phyloP scores from a whole-genome alignment of 2,329 filamentous ascomycete species.

The Stemphylium vesicarium region DNA sequence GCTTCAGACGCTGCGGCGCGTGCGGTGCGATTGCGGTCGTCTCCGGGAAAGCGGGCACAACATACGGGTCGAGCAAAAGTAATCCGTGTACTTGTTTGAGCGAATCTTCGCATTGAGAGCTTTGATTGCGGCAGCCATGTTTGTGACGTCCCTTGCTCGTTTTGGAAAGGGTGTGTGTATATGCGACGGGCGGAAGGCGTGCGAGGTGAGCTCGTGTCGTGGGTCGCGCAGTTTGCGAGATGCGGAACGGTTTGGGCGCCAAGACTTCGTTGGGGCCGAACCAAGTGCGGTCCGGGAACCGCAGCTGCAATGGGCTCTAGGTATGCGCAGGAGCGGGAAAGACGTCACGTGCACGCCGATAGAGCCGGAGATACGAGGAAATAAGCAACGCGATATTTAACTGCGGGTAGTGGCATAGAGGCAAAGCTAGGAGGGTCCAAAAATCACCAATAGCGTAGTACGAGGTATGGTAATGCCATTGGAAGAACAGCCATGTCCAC shows the following conservation, averaged over 20 bases:
- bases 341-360: constrained; percentile 15
- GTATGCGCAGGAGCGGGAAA: constrained; percentile 12
- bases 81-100: constrained; percentile 57
- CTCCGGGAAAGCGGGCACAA: constrained; percentile 24
- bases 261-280: constrained; percentile 17
- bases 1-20: background rate
- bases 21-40: background rate
- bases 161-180: constrained; percentile 4
- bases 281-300: too few relatives aligned
- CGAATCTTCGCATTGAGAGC: constrained; percentile 61
- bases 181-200: constrained; percentile 9
- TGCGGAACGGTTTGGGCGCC: constrained; percentile 15
- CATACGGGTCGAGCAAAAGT: constrained; percentile 62
- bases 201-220: constrained; percentile 9
- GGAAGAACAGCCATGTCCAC: too few relatives aligned
- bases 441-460: background rate
- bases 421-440: background rate
- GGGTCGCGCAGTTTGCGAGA: constrained; percentile 12
- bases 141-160: constrained; percentile 14
- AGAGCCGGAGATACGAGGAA: background rate
- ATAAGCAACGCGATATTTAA: background rate
- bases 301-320: background rate
- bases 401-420: background rate
- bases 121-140: constrained; percentile 61
- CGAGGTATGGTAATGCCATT: too few relatives aligned